Conservation (phyloP, 768 basidiomycete genomes). For the Naganishia vishniacii region DNA sequence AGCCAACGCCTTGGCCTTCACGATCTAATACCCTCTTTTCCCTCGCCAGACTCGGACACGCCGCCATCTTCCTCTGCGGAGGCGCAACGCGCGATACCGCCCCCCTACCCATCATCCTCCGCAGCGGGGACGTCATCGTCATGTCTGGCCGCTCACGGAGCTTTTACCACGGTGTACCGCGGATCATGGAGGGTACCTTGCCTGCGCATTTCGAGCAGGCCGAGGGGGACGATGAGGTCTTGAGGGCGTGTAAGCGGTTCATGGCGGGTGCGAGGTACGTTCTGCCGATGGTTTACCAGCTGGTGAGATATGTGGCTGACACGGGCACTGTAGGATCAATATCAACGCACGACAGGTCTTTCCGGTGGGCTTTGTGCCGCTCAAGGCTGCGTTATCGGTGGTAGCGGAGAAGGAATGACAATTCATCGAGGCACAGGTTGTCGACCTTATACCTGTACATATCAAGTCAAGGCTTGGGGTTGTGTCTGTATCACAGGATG, state of each 20-base stretch:
- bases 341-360: constrained; percentile 76
- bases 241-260: constrained; percentile 36
- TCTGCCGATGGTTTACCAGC: constrained; percentile 55
- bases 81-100: constrained; percentile 67
- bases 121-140: constrained; percentile 84
- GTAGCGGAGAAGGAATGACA: too few species aligned
- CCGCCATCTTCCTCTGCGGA: constrained; percentile 84
- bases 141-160: constrained; percentile 86
- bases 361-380: constrained; percentile 27
- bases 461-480: too few species aligned
- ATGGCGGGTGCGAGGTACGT: constrained; percentile 33
- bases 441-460: too few species aligned
- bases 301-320: constrained; percentile 61
- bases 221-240: constrained; percentile 39
- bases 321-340: constrained; percentile 61
- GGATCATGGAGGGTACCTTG: constrained; percentile 74
- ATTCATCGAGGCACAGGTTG: too few species aligned
- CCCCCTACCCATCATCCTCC: constrained; percentile 75
- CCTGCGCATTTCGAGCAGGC: constrained; percentile 51
- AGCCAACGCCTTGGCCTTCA: neutral
- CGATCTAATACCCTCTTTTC: neutral
- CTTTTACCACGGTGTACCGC: constrained; percentile 89
- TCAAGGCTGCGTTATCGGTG: too few species aligned
- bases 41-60: constrained; percentile 68
- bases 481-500: too few species aligned